Base-by-base conservation (phyloP, 345 rosid genomes). In the Reutealis trisperma region DNA sequence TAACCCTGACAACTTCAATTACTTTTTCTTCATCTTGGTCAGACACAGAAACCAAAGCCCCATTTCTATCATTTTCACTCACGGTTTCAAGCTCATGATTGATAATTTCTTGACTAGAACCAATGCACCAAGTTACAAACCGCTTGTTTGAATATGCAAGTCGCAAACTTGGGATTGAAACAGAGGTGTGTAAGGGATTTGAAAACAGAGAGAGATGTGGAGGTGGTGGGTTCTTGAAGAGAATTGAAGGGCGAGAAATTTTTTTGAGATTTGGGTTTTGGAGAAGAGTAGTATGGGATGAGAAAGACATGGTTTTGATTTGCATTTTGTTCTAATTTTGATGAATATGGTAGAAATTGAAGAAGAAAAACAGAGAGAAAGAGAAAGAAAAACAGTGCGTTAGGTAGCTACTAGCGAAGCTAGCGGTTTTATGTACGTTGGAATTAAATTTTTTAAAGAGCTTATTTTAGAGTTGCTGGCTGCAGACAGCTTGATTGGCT, bases 261-360 rank as follows among this genome's bases (percentile, higher is more conserved):
- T 15, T 25, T 68, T 82, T 86, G 27, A 71, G 80, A 80, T 66
- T 69, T 42, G 77, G 72, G 79, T 75, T 79, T 76, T 32, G 78
- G 8, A 70, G 64, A 51, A 68, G 32, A 42, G 71, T 0, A 67
- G 22, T 22, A 24, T 47, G 81, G 45, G 42, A 51, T 14, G 82
- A 63, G 70, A n/a, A 18, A 83, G 71, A 27, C 72, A 69, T 69
- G 79, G 85, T 19, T 83, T 77, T 88, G 87, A 84, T 75, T 47
- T 82, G 85, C 87, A 86, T 85, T 75, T 72, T 83, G 12, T 30
- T 51, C 22, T 21, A 8, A 12, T 21, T 42, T 8, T 10, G 7
- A 0, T 66, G 70, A 41, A 7, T 13, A 11, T 49, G 15, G 15
- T 34, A 24, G 32, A 67, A 44, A 67, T 44, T 66, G 24, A 21